phyloP scores from a whole-genome alignment of 306 rosid genomes.

The Fragaria ananassa region DNA sequence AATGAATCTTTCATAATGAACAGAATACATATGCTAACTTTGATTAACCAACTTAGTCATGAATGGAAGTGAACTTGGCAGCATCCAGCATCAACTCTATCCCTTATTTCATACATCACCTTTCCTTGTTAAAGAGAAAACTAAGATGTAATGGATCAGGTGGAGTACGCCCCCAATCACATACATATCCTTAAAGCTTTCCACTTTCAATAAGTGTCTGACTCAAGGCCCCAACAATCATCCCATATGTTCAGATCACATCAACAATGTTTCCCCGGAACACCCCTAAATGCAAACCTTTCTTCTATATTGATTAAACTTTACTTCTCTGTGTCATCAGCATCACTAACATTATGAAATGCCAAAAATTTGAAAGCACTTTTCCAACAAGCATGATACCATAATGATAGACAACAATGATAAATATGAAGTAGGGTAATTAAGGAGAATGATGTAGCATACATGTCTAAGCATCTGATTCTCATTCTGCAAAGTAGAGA shows the following conservation, averaged over 20 bases:
- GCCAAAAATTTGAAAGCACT: not conserved
- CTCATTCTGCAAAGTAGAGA: constrained; percentile 91
- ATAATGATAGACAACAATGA: not conserved
- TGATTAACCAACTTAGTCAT: not conserved
- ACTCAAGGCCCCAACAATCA: not conserved
- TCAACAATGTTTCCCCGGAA: not conserved
- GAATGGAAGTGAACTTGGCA: not conserved
- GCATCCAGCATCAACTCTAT: not conserved
- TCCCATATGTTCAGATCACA: not conserved
- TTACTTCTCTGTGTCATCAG: too few relatives aligned
- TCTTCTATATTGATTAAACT: not conserved
- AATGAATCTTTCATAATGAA: not conserved
- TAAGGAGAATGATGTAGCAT: constrained; percentile 21
- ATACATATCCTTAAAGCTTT: not conserved
- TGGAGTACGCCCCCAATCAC: constrained; percentile 10
- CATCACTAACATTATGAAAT: not conserved
- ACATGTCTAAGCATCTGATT: constrained; percentile 99
- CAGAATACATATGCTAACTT: not conserved
- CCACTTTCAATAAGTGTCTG: not conserved
- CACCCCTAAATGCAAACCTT: not conserved
- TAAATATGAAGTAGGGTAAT: not conserved
- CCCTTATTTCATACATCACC: not conserved
- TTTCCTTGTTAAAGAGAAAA: not conserved
- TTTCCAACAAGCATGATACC: not conserved
- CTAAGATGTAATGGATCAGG: not conserved